Percentiles rank a stretch among this genome's conserved stretches.
Conservation (phyloP, 1,284 basidiomycete species). For the Phylloboletellus chloephorus region DNA sequence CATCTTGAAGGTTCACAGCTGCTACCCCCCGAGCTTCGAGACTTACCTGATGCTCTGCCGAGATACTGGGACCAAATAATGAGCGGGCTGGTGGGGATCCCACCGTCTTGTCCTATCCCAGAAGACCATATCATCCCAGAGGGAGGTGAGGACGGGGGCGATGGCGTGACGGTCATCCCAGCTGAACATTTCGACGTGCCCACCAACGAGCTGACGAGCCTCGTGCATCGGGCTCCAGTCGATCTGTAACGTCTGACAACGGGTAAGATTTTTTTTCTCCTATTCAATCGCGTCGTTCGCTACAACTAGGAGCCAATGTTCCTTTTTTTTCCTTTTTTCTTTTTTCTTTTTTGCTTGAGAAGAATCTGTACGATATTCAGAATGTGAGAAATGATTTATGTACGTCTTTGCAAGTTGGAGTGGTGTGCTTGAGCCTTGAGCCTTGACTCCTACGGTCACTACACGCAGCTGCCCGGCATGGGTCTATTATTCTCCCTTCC, state of each 20-base stretch:
- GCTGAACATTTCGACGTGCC: conserved; percentile 8
- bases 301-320: too few species aligned
- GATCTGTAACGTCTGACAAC: too few species aligned
- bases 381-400: too few species aligned
- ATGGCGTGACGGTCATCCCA: conserved; percentile 18
- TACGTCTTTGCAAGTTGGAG: conserved; percentile 7
- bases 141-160: conserved; percentile 5
- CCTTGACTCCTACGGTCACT: neutral
- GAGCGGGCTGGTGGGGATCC: conserved; percentile 3
- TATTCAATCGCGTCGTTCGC: too few species aligned
- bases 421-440: too few species aligned
- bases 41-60: neutral
- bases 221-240: neutral
- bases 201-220: neutral
- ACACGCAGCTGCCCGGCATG: conserved; percentile 40
- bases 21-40: neutral
- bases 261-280: too few species aligned
- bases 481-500: conserved; percentile 85
- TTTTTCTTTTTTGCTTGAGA: too few species aligned
- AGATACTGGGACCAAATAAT: conserved; percentile 15
- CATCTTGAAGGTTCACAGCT: conserved; percentile 1
- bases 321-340: too few species aligned
- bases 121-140: neutral
- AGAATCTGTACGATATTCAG: too few species aligned
- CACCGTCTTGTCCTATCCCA: neutral